Percentiles rank a stretch among this genome's conserved stretches.
These are phyloP conservation scores for Phytopythium ostracodes DNA, from an alignment of 352 stramenopile species.

Conservation along the genomic window DNA sequence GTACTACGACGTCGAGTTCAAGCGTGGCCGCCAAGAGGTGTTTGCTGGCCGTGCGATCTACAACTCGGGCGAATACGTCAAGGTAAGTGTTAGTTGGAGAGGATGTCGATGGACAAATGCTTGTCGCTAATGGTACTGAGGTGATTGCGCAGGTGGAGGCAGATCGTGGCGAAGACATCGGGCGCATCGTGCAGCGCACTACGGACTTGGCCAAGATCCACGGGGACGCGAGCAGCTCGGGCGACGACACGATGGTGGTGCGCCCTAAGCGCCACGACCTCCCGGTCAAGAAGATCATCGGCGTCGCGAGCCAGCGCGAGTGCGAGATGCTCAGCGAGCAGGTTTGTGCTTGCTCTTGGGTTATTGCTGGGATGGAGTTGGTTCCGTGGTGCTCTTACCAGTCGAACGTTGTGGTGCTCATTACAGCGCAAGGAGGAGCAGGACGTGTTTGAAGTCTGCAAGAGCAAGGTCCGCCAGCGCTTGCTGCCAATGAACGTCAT, in stretches of 20 bases:
- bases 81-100: conserved; percentile 28
- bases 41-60: conserved; percentile 84
- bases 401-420: too few relatives aligned
- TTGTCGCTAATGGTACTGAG: neutral
- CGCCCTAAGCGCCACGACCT: conserved; percentile 65
- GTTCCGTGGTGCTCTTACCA: neutral
- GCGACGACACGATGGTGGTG: conserved; percentile 36
- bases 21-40: conserved; percentile 89
- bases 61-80: conserved; percentile 94
- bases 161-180: conserved; percentile 96
- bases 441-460: conserved; percentile 95
- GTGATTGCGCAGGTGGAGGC: conserved; percentile 87
- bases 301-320: conserved; percentile 90
- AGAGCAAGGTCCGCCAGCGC: conserved; percentile 93
- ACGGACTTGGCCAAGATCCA: conserved; percentile 80
- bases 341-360: conserved; percentile 14
- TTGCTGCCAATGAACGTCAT: conserved; percentile 96
- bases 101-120: neutral
- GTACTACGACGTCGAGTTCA: conserved; percentile 96
- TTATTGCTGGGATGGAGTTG: neutral
- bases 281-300: conserved; percentile 91
- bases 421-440: conserved; percentile 91
- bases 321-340: conserved; percentile 90
- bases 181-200: conserved; percentile 88
- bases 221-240: conserved; percentile 20